A percentile compares a stretch with the other conserved stretches of the same genome.
Evolutionary conservation across 2,329 filamentous ascomycete species (phyloP).

Genomic region (Proliferodiscus dingleyae): DNA sequence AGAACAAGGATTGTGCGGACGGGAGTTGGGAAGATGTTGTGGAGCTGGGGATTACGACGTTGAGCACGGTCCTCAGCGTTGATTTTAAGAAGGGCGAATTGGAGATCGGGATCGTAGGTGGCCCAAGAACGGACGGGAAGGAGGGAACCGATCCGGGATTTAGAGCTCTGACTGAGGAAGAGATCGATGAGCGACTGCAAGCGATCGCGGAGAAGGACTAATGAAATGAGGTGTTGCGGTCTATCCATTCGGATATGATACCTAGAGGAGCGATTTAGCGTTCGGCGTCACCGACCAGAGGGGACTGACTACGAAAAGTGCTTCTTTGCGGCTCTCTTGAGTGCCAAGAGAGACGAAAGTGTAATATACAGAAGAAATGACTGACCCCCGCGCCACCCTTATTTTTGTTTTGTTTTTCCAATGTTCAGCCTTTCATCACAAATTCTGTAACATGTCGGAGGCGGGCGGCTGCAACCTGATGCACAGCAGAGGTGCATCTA

Average conservation of each 20-base stretch:
- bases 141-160: constrained; percentile 77
- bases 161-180: constrained; percentile 87
- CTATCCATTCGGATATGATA: constrained; percentile 12
- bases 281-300: constrained; percentile 23
- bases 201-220: constrained; percentile 98
- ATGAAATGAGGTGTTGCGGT: constrained; percentile 34
- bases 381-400: too few relatives aligned
- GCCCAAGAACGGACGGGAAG: constrained; percentile 74
- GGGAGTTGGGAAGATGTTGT: constrained; percentile 97
- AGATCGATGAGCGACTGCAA: constrained; percentile 97
- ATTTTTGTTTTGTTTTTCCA: too few relatives aligned
- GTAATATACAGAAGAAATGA: too few relatives aligned
- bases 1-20: constrained; percentile 94
- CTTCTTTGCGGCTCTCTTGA: constrained; percentile 9
- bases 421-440: too few relatives aligned
- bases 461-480: too few relatives aligned
- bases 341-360: too few relatives aligned
- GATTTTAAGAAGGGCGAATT: constrained; percentile 99
- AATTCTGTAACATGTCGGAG: constrained; percentile 12
- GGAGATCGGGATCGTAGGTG: constrained; percentile 95
- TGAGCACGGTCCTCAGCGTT: constrained; percentile 95
- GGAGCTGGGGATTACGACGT: constrained; percentile 88
- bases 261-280: constrained; percentile 20
- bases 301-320: constrained; percentile 8
- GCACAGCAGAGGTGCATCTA: constrained; percentile 1